Percentiles rank a stretch among this genome's conserved stretches.
phyloP scores from a whole-genome alignment of 2,329 filamentous ascomycete genomes.

The Pseudopithomyces maydicus region DNA sequence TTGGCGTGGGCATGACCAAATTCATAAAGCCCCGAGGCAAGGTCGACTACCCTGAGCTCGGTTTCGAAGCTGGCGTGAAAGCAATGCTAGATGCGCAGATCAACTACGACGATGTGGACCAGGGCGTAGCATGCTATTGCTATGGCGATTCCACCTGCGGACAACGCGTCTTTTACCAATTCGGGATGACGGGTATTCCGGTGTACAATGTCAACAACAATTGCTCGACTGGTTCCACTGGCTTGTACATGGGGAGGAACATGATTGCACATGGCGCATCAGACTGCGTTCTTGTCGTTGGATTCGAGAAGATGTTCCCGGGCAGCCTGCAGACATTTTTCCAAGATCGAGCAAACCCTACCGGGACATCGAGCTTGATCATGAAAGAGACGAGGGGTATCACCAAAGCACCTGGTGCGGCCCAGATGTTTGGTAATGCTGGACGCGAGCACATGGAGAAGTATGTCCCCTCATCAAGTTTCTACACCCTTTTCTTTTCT shows the following conservation, averaged over 20 bases:
- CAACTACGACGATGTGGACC: conserved; percentile 95
- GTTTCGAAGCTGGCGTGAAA: conserved; percentile 90
- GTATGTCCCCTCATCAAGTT: conserved; percentile 50
- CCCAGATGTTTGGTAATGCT: conserved; percentile 95
- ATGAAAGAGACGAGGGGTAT: conserved; percentile 82
- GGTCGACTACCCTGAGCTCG: conserved; percentile 92
- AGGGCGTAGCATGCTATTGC: conserved; percentile 96
- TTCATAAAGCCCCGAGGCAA: conserved; percentile 97
- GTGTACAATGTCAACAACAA: conserved; percentile 99
- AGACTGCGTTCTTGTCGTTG: conserved; percentile 88
- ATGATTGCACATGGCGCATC: conserved; percentile 80
- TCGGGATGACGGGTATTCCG: conserved; percentile 94
- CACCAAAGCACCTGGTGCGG: conserved; percentile 81
- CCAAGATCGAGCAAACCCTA: conserved; percentile 82
- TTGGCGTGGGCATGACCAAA: conserved; percentile 98
- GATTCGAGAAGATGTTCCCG: conserved; percentile 98
- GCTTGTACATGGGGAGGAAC: conserved; percentile 80
- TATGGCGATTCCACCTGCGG: conserved; percentile 95
- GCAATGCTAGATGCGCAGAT: conserved; percentile 83
- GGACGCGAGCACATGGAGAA: conserved; percentile 95
- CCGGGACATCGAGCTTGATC: conserved; percentile 73
- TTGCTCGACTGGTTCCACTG: conserved; percentile 94
- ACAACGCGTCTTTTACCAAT: conserved; percentile 97
- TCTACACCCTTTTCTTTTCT: neutral
- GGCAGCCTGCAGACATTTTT: conserved; percentile 85